Percentiles rank a stretch among this genome's conserved stretches.
These are phyloP conservation scores for Fusarium nisikadoi DNA, from an alignment of 2,329 filamentous ascomycete genomes.

Conservation along the genomic window DNA sequence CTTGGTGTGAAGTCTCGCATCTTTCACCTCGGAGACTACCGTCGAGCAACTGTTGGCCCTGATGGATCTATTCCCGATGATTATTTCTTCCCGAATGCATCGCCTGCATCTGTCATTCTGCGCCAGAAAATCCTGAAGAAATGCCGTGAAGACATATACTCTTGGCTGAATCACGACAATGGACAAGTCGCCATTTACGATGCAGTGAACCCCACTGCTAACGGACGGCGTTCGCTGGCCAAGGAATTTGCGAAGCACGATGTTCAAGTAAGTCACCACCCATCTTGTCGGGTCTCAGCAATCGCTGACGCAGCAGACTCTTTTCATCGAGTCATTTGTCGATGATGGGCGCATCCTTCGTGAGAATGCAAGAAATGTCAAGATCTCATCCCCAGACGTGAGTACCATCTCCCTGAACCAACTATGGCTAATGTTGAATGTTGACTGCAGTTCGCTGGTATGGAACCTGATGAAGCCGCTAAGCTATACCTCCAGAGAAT, in stretches of 20 bases:
- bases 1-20: conserved; percentile 97
- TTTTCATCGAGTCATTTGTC: conserved; percentile 97
- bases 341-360: conserved; percentile 93
- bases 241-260: conserved; percentile 99
- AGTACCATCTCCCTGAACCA: conserved; percentile 45
- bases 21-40: conserved; percentile 97
- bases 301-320: conserved; percentile 66
- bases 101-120: conserved; percentile 89
- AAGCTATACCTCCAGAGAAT: conserved; percentile 92
- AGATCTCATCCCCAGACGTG: conserved; percentile 96
- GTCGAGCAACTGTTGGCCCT: conserved; percentile 86
- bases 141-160: conserved; percentile 96
- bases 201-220: conserved; percentile 91
- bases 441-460: conserved; percentile 77
- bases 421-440: conserved; percentile 11
- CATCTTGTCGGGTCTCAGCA: not conserved
- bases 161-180: conserved; percentile 96
- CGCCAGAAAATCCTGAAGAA: conserved; percentile 98
- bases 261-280: conserved; percentile 72
- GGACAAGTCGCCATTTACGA: conserved; percentile 99
- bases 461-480: conserved; percentile 92
- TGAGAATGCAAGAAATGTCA: conserved; percentile 96
- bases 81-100: conserved; percentile 97
- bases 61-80: conserved; percentile 91
- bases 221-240: conserved; percentile 82